Evolutionary conservation across 768 basidiomycete genomes (phyloP).

Genomic region (Pulveroboletus sp.): DNA sequence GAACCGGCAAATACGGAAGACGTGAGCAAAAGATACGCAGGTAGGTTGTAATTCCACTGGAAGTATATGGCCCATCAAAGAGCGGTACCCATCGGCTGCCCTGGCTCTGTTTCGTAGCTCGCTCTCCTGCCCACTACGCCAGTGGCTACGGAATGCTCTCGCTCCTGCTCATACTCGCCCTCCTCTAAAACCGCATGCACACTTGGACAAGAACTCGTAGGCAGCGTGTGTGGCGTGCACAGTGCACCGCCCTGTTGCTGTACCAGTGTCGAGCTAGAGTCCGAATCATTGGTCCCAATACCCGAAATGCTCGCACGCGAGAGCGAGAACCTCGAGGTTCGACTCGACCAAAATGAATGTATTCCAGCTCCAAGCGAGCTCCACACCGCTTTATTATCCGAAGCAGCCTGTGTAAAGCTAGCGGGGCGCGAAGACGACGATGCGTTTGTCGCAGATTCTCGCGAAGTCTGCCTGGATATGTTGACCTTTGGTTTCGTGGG

Average conservation of each 20-base stretch:
- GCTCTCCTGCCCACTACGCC: slow-evolving; percentile 3
- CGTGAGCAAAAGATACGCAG: not conserved
- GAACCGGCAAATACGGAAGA: not conserved
- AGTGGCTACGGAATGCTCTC: slow-evolving; percentile 6
- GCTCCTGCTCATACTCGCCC: slow-evolving; percentile 19
- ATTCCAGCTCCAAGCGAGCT: slow-evolving; percentile 42
- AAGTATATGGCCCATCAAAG: slow-evolving; percentile 16
- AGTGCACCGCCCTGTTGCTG: slow-evolving; percentile 1
- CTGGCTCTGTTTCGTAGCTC: slow-evolving; percentile 12
- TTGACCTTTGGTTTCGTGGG: slow-evolving; percentile 11
- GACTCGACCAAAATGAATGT: slow-evolving; percentile 44
- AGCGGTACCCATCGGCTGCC: slow-evolving; percentile 28
- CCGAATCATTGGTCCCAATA: slow-evolving; percentile 21
- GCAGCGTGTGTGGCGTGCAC: slow-evolving; percentile 6
- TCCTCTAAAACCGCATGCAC: slow-evolving; percentile 27
- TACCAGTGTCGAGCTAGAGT: slow-evolving; percentile 6
- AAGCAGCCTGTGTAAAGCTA: slow-evolving; percentile 30
- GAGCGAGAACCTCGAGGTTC: slow-evolving; percentile 37
- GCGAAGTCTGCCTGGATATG: slow-evolving; percentile 20
- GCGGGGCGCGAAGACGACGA: slow-evolving; percentile 18
- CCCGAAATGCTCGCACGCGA: slow-evolving; percentile 28
- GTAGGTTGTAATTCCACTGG: not conserved
- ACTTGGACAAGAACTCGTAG: slow-evolving; percentile 11
- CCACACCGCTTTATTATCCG: slow-evolving; percentile 33
- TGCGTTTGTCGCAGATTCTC: slow-evolving; percentile 19